Percentiles rank a stretch among this genome's conserved stretches.
These are phyloP conservation scores for Penicillium sp. DNA, from an alignment of 2,329 filamentous ascomycete genomes.

Conservation along the genomic window DNA sequence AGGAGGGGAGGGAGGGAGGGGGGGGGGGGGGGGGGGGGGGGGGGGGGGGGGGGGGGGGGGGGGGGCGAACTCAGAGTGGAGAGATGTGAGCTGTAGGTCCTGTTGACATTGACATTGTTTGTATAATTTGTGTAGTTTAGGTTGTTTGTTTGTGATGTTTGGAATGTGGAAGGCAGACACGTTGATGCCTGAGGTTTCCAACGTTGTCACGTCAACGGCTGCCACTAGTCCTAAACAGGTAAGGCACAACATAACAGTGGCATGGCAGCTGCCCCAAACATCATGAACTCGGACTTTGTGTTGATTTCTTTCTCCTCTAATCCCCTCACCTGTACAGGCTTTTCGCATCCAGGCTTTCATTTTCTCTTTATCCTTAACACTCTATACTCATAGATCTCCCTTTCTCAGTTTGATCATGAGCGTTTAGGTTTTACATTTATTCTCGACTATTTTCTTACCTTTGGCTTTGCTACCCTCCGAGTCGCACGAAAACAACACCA, in stretches of 20 bases:
- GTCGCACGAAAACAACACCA: constrained; percentile 1
- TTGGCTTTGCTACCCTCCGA: constrained; percentile 11
- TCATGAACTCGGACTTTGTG: constrained; percentile 28
- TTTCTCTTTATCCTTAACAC: constrained; percentile 28
- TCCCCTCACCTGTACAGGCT: constrained; percentile 16
- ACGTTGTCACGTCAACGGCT: constrained; percentile 42
- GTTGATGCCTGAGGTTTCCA: constrained; percentile 26
- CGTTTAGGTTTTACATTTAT: constrained; percentile 23
- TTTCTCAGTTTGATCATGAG: constrained; percentile 27
- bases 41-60: too few species aligned
- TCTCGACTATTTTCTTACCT: constrained; percentile 13
- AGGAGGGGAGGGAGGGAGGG: too few species aligned
- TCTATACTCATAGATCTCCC: neutral
- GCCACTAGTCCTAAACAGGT: constrained; percentile 32
- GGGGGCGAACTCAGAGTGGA: neutral
- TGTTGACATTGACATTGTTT: neutral
- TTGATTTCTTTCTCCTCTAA: constrained; percentile 21
- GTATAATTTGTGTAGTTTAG: neutral
- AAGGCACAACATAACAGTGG: constrained; percentile 43
- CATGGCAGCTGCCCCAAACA: constrained; percentile 36
- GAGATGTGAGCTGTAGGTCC: neutral
- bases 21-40: too few species aligned
- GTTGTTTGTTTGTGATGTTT: constrained; percentile 1
- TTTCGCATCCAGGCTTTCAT: neutral
- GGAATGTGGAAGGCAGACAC: constrained; percentile 7